Conservation (phyloP, 2,329 filamentous ascomycete species). For the Phaeosphaeriaceae sp. region DNA sequence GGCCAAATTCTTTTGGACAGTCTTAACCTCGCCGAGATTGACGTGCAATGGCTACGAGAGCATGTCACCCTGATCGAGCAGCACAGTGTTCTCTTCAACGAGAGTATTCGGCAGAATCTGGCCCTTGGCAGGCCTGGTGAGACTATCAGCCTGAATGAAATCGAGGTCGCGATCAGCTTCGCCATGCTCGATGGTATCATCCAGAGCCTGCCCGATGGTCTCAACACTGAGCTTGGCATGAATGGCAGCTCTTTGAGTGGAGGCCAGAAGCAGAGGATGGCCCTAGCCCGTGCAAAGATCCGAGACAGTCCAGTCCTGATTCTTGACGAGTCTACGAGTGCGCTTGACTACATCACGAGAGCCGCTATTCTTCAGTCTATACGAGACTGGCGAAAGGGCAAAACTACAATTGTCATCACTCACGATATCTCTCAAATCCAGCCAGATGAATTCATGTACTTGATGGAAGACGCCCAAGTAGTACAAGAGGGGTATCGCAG, state of each 20-base stretch:
- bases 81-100: conserved; percentile 79
- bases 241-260: conserved; percentile 79
- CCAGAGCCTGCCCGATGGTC: conserved; percentile 68
- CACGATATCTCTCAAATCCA: conserved; percentile 83
- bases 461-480: conserved; percentile 74
- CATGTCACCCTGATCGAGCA: conserved; percentile 87
- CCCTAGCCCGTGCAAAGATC: conserved; percentile 78
- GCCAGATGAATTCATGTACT: conserved; percentile 77
- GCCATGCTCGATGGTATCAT: conserved; percentile 75
- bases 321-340: conserved; percentile 87
- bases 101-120: conserved; percentile 80
- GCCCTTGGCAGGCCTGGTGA: conserved; percentile 69
- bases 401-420: conserved; percentile 92
- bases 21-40: conserved; percentile 65
- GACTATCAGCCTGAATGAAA: conserved; percentile 59
- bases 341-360: conserved; percentile 77
- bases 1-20: conserved; percentile 77
- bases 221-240: conserved; percentile 74
- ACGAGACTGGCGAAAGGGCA: conserved; percentile 75
- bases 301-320: conserved; percentile 82
- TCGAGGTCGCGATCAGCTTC: conserved; percentile 69
- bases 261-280: conserved; percentile 83
- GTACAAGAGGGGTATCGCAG: conserved; percentile 72
- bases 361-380: conserved; percentile 75
- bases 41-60: conserved; percentile 74